Evolutionary conservation across 441 rosid genomes (phyloP).

Genomic region (Syzygium malaccense): DNA sequence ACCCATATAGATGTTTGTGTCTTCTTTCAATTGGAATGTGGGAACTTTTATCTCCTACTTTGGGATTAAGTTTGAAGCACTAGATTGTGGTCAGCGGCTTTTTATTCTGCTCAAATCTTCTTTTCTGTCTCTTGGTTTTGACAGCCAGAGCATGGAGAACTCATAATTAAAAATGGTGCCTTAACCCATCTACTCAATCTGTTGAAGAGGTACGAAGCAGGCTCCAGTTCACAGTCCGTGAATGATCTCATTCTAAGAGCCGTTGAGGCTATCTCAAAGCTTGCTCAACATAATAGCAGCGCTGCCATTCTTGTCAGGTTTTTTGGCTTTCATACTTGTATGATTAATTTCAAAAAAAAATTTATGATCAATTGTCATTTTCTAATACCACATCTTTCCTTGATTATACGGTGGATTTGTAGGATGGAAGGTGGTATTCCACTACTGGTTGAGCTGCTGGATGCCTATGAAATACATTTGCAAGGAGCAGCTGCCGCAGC

Average conservation of each 20-base stretch:
- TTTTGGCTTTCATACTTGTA: not conserved
- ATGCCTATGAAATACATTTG: not conserved
- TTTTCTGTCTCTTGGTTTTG: not conserved
- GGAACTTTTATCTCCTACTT: not conserved
- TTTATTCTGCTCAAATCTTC: not conserved
- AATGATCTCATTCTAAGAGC: not conserved
- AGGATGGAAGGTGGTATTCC: not conserved
- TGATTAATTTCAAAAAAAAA: not conserved
- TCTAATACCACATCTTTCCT: not conserved
- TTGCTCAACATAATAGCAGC: not conserved
- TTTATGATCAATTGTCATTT: not conserved
- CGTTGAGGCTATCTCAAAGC: not conserved
- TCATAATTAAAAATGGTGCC: not conserved
- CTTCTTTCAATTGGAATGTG: not conserved
- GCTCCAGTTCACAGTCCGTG: not conserved
- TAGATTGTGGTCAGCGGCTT: not conserved
- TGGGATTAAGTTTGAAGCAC: not conserved
- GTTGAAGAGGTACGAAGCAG: not conserved
- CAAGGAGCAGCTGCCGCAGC: not conserved
- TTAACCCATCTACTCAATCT: not conserved
- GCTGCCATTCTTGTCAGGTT: not conserved
- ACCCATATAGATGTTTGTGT: not conserved
- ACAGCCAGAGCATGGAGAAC: not conserved
- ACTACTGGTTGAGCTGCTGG: not conserved
- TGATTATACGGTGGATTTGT: not conserved